Evolutionary conservation across 306 rosid species (phyloP).

Genomic region (Mimosa pudica): DNA sequence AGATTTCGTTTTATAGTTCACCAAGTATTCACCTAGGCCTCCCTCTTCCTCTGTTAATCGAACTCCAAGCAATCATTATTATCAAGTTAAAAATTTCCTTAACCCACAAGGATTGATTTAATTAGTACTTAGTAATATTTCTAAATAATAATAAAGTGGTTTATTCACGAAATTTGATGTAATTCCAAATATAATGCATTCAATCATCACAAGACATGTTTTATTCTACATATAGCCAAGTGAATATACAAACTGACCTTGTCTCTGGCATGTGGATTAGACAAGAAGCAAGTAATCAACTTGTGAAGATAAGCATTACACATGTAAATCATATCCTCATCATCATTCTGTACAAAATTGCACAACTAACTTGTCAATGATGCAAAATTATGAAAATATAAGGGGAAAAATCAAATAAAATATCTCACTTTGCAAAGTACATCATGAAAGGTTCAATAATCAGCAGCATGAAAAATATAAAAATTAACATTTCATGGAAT

Average conservation of each 20-base stretch:
- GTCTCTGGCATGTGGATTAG: conserved; percentile 89
- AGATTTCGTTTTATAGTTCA: too few species aligned
- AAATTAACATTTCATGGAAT: conserved; percentile 9
- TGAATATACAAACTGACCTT: conserved; percentile 60
- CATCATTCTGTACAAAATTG: conserved; percentile 75
- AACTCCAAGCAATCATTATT: neutral
- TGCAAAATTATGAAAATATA: conserved; percentile 31
- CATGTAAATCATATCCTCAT: conserved; percentile 93
- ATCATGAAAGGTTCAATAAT: neutral
- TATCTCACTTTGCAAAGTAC: neutral
- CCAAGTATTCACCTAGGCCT: too few species aligned
- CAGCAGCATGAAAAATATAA: neutral
- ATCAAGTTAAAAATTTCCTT: neutral
- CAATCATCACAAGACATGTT: conserved; percentile 22
- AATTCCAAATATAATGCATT: conserved; percentile 6
- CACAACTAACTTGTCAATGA: conserved; percentile 28
- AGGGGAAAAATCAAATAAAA: neutral
- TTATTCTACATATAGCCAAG: neutral
- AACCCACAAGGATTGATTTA: neutral
- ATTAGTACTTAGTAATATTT: neutral
- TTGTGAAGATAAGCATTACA: conserved; percentile 94
- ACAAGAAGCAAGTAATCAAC: conserved; percentile 83
- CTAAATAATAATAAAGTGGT: conserved; percentile 3
- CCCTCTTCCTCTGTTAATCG: too few species aligned
- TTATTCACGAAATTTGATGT: conserved; percentile 14